Base-by-base conservation (phyloP, 495 filamentous ascomycete genomes). In the Lophiotrema nucula region DNA sequence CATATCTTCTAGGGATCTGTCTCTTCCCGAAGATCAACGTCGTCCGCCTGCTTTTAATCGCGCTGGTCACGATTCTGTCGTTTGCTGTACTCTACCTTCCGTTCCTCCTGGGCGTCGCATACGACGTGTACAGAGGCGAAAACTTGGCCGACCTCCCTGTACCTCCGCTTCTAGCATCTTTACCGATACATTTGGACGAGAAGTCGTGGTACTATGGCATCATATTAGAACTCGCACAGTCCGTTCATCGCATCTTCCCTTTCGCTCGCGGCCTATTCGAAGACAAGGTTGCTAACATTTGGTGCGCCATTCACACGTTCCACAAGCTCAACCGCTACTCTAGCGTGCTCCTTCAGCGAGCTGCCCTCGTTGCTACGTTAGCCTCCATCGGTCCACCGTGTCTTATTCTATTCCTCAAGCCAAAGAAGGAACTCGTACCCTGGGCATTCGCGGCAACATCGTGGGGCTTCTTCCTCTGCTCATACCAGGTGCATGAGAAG, bases 401-500 rank as follows among this genome's bases (percentile, higher is more conserved):
- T 59, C 72, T 82, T 13, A 78, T 95, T 46, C 78, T 96, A 11
- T 90, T 96, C 69, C 74, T 87, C 45, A 82, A 86, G 25, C 95
- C 95, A 0, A 79, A 81, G 12, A 89, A 87, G 48, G 82, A 85
- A 6, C 75, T 95, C 19, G 73, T 97, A 1, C 89, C 90, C 2
- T 81, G 88, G 8, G 89, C 87, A 0, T 76, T 97, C 16, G 86
- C 90, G 1, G 79, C 85, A 15, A 89, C 87, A 0, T 86, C 92
- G 0, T 98, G 93, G 93, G 93, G 88, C 2, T 98, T 98, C 76
- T 98, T 97, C 72, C 74, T 98, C 11, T 96, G 91, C 72, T 92
- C 88, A 49, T 98, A 96, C 73, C 93, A 98, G 62, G 93, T 98
- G 0, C 93, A 98, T 70, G 93, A 98, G 73, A 98, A 98, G 76